Percentiles rank a stretch among this genome's conserved stretches.
These are phyloP conservation scores for Claviceps humidiphila DNA, from an alignment of 2,329 filamentous ascomycete genomes.

Conservation along the genomic window DNA sequence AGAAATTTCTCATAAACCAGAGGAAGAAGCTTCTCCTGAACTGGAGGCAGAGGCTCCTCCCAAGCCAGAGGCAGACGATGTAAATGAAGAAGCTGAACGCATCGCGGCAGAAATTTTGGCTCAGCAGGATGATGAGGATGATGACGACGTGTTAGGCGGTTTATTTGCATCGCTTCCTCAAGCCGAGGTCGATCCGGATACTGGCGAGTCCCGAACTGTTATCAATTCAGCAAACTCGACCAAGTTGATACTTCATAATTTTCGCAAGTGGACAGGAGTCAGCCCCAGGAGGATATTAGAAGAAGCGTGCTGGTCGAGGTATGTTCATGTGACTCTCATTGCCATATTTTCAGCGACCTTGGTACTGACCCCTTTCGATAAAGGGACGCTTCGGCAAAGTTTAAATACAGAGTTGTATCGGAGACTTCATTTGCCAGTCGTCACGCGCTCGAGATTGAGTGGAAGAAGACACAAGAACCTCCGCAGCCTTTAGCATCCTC, in stretches of 20 bases:
- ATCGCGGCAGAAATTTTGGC: slow-evolving; percentile 47
- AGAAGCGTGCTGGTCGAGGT: slow-evolving; percentile 76
- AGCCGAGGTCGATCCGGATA: slow-evolving; percentile 42
- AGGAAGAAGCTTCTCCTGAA: slow-evolving; percentile 20
- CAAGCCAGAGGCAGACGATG: slow-evolving; percentile 17
- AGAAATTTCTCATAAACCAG: slow-evolving; percentile 19
- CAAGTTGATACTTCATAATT: slow-evolving; percentile 59
- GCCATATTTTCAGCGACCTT: neutral
- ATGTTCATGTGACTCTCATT: slow-evolving; percentile 2
- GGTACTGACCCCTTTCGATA: neutral
- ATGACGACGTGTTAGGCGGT: slow-evolving; percentile 35
- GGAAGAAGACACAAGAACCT: slow-evolving; percentile 59
- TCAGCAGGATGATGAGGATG: slow-evolving; percentile 39
- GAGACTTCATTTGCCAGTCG: slow-evolving; percentile 62
- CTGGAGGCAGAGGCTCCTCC: slow-evolving; percentile 21
- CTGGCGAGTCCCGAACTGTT: slow-evolving; percentile 44
- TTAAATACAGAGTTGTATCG: slow-evolving; percentile 58
- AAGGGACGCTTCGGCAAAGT: slow-evolving; percentile 56
- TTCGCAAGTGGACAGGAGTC: slow-evolving; percentile 70
- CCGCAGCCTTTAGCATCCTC: slow-evolving; percentile 21
- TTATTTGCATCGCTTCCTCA: slow-evolving; percentile 49
- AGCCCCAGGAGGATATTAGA: slow-evolving; percentile 66
- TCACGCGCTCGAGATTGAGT: slow-evolving; percentile 60
- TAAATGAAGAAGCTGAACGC: slow-evolving; percentile 42
- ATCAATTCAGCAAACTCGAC: slow-evolving; percentile 38